Conservation (phyloP, 768 basidiomycete species). For the Boletus vermiculosoides region DNA sequence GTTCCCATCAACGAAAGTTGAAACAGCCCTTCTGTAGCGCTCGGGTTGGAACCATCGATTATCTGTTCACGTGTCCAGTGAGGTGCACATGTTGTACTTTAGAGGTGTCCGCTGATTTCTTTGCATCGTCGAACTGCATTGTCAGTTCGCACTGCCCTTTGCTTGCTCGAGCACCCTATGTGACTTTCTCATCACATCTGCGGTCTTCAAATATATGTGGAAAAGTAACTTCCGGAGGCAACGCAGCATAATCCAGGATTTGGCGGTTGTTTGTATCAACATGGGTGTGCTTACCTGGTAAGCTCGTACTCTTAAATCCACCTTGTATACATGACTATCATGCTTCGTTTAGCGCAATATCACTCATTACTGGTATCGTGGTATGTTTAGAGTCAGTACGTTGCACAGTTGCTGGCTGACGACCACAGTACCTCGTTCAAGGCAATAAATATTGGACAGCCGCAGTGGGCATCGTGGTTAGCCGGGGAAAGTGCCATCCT, state of each 20-base stretch:
- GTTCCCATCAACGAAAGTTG: neutral
- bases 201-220: too few relatives aligned
- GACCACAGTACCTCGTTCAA: constrained; percentile 4
- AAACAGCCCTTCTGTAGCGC: neutral
- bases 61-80: neutral
- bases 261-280: too few relatives aligned
- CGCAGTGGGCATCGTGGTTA: neutral
- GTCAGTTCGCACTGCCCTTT: neutral
- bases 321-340: neutral
- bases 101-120: neutral
- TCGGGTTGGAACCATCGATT: constrained; percentile 1
- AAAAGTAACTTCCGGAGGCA: too few relatives aligned
- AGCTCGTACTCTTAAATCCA: too few relatives aligned
- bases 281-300: too few relatives aligned
- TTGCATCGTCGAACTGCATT: neutral
- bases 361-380: neutral
- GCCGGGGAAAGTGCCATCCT: neutral
- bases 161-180: too few relatives aligned
- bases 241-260: too few relatives aligned
- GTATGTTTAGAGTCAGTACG: neutral
- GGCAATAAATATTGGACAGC: neutral
- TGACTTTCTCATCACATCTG: too few relatives aligned
- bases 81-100: neutral
- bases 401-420: neutral
- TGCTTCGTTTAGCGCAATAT: neutral